Conservation (phyloP, 306 rosid genomes). For the Styphnolobium japonicum region DNA sequence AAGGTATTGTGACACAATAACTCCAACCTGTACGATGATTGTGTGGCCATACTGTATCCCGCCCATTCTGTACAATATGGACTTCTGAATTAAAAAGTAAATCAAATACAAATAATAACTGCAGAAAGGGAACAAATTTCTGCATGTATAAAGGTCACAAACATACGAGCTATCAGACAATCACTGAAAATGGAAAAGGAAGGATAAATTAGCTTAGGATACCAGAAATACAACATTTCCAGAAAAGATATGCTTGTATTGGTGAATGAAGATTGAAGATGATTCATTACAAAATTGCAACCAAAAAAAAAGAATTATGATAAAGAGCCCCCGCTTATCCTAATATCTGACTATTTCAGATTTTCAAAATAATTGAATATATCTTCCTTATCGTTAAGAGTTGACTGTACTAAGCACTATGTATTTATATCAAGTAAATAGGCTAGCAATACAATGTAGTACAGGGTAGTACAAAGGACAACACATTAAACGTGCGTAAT, state of each 20-base stretch:
- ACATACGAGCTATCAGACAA: background rate
- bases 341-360: background rate
- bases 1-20: slow-evolving; percentile 76
- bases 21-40: slow-evolving; percentile 82
- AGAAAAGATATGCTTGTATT: background rate
- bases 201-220: slow-evolving; percentile 7
- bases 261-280: slow-evolving; percentile 2
- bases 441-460: too few species aligned
- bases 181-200: slow-evolving; percentile 1
- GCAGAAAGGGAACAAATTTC: slow-evolving; percentile 9
- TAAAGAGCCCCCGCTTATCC: background rate
- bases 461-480: too few species aligned
- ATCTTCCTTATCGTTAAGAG: too few species aligned
- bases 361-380: slow-evolving; percentile 7
- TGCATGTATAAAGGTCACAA: background rate
- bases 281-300: background rate
- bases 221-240: slow-evolving; percentile 10
- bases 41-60: slow-evolving; percentile 88
- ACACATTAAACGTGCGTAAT: too few species aligned
- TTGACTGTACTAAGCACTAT: too few species aligned
- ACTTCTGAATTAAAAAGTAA: slow-evolving; percentile 13
- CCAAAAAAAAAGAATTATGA: background rate
- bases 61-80: slow-evolving; percentile 66
- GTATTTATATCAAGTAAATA: too few species aligned
- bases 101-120: background rate